These are phyloP conservation scores for Metarhizium guizhouense DNA, from an alignment of 2,329 filamentous ascomycete genomes.

Conservation along the genomic window DNA sequence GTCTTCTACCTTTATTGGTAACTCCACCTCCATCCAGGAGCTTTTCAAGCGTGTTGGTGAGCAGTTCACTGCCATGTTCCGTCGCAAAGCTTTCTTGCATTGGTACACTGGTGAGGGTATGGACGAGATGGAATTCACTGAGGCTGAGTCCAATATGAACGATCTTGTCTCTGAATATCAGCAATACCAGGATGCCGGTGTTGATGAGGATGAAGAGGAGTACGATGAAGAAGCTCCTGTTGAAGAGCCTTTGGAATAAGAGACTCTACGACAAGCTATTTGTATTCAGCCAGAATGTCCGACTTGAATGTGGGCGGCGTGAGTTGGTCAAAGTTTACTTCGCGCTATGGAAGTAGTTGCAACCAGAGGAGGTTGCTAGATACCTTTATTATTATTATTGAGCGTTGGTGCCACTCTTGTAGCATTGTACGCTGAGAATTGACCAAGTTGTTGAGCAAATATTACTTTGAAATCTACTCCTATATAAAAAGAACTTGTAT, in stretches of 20 bases:
- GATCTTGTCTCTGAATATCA: constrained; percentile 99
- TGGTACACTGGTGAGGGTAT: constrained; percentile 99
- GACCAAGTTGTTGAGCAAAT: constrained; percentile 1
- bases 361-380: constrained; percentile 9
- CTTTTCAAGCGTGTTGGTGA: constrained; percentile 99
- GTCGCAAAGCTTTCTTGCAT: constrained; percentile 99
- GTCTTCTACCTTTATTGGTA: constrained; percentile 98
- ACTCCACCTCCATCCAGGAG: constrained; percentile 99
- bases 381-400: constrained; percentile 2
- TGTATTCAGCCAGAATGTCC: background rate
- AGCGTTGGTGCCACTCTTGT: background rate
- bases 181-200: constrained; percentile 98
- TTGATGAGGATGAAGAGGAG: constrained; percentile 96
- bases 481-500: background rate
- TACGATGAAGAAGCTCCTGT: constrained; percentile 76
- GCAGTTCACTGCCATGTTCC: constrained; percentile 99
- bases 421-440: background rate
- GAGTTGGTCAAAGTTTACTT: constrained; percentile 19
- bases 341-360: constrained; percentile 14
- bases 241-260: constrained; percentile 54
- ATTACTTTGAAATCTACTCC: background rate
- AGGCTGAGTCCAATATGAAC: constrained; percentile 99
- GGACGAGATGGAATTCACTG: constrained; percentile 99
- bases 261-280: background rate
- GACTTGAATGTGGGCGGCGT: background rate